A percentile compares a stretch with the other conserved stretches of the same genome.
These are phyloP conservation scores for Chlamydomonas schloesseri DNA, from an alignment of 139 green algal genomes.

Conservation along the genomic window DNA sequence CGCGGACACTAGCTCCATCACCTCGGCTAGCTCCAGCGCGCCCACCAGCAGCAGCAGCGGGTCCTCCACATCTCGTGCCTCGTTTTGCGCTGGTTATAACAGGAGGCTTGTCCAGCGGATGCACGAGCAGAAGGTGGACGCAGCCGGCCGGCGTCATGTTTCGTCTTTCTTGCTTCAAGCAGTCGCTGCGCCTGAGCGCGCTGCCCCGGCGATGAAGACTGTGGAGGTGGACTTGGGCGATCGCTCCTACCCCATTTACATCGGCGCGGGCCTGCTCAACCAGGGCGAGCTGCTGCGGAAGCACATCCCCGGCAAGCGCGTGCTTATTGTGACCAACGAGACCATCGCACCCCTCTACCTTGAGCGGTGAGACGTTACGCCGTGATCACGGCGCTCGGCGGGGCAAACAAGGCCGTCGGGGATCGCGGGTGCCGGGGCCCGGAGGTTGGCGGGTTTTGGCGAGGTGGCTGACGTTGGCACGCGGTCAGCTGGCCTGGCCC, in stretches of 20 bases:
- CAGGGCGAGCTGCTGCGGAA: slow-evolving; percentile 78
- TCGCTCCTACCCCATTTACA: slow-evolving; percentile 98
- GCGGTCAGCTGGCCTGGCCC: no score
- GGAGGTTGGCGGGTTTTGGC: neutral
- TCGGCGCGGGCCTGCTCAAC: slow-evolving; percentile 87
- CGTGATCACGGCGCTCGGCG: no score
- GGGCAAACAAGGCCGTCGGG: no score
- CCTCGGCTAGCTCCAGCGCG: neutral
- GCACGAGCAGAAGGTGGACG: slow-evolving; percentile 9
- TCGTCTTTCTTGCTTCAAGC: neutral
- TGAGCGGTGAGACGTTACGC: slow-evolving; percentile 71
- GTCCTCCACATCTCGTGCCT: neutral
- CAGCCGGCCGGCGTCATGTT: neutral
- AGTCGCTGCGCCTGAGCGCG: slow-evolving; percentile 21
- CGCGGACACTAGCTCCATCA: neutral
- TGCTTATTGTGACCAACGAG: slow-evolving; percentile 96
- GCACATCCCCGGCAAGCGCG: slow-evolving; percentile 91
- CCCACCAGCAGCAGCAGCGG: neutral
- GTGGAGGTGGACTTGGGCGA: slow-evolving; percentile 91
- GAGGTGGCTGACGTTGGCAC: no score
- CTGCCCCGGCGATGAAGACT: slow-evolving; percentile 51
- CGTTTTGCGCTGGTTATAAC: slow-evolving; percentile 26
- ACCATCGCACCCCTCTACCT: slow-evolving; percentile 95
- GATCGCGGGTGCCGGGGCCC: neutral
- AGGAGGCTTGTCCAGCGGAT: slow-evolving; percentile 34